Conservation (phyloP, 2,329 filamentous ascomycete species). For the Colletotrichum siamense region DNA sequence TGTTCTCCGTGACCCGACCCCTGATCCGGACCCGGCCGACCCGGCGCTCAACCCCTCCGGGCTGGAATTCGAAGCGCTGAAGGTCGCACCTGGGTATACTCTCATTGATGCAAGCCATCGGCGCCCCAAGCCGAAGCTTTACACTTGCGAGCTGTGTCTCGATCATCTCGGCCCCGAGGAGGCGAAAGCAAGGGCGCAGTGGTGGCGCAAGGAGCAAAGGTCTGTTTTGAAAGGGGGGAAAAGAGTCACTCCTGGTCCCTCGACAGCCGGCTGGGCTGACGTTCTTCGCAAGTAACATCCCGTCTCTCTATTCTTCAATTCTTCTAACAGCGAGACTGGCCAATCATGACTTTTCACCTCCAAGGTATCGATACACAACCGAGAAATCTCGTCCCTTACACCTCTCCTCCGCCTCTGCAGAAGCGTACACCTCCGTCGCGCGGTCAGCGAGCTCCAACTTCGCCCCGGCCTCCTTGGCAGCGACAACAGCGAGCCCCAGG, state of each 20-base stretch:
- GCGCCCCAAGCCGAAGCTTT: not conserved
- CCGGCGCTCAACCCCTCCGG: not conserved
- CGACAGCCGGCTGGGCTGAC: not conserved
- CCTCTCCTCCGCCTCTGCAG: constrained; percentile 63
- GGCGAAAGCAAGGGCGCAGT: not conserved
- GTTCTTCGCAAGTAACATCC: not conserved
- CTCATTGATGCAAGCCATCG: not conserved
- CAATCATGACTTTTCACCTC: constrained; percentile 49
- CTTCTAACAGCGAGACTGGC: not conserved
- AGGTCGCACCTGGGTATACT: not conserved
- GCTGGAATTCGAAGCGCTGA: constrained; percentile 2
- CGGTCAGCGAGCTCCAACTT: constrained; percentile 67
- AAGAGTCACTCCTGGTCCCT: not conserved
- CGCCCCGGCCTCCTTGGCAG: constrained; percentile 71
- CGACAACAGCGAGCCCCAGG: constrained; percentile 73
- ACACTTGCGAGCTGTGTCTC: constrained; percentile 1
- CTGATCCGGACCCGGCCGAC: not conserved
- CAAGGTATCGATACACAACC: constrained; percentile 78
- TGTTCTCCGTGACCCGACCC: not conserved
- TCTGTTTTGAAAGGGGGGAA: not conserved
- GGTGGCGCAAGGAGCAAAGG: not conserved
- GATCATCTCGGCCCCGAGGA: constrained; percentile 1
- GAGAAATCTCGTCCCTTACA: constrained; percentile 80
- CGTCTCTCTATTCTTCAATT: not conserved
- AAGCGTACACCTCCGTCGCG: constrained; percentile 72